Conservation (phyloP, 139 green algal species). For the Micromonas commoda region DNA sequence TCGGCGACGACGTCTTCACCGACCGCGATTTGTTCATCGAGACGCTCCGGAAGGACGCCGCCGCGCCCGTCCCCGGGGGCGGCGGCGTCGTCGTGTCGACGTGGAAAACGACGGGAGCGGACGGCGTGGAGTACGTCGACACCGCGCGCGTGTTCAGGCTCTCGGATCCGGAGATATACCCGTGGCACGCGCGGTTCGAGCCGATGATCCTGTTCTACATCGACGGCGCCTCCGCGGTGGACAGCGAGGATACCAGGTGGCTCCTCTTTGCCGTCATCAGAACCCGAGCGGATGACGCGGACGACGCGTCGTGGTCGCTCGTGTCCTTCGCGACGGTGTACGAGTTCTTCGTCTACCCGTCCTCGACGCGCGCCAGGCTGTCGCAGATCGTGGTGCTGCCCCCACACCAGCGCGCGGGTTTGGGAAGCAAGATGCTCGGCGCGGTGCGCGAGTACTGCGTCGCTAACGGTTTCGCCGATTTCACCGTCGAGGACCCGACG, state of each 20-base stretch:
- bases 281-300: no score
- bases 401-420: constrained; percentile 56
- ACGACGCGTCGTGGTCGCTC: no score
- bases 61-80: background rate
- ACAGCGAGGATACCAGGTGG: constrained; percentile 55
- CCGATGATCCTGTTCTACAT: constrained; percentile 79
- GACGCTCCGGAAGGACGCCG: constrained; percentile 1
- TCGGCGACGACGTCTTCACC: background rate
- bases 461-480: background rate
- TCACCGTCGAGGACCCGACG: constrained; percentile 83
- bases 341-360: constrained; percentile 72
- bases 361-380: constrained; percentile 55
- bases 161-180: background rate
- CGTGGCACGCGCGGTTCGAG: constrained; percentile 64
- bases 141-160: constrained; percentile 24
- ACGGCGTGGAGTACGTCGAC: constrained; percentile 27
- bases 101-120: constrained; percentile 7
- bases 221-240: constrained; percentile 65
- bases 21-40: constrained; percentile 21
- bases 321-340: constrained; percentile 66
- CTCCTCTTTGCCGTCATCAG: constrained; percentile 50
- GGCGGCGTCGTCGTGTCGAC: background rate
- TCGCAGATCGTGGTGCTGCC: constrained; percentile 75
- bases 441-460: constrained; percentile 50
- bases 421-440: constrained; percentile 57